Base-by-base conservation (phyloP, 768 basidiomycete genomes). In the Punctularia strigosozonata region DNA sequence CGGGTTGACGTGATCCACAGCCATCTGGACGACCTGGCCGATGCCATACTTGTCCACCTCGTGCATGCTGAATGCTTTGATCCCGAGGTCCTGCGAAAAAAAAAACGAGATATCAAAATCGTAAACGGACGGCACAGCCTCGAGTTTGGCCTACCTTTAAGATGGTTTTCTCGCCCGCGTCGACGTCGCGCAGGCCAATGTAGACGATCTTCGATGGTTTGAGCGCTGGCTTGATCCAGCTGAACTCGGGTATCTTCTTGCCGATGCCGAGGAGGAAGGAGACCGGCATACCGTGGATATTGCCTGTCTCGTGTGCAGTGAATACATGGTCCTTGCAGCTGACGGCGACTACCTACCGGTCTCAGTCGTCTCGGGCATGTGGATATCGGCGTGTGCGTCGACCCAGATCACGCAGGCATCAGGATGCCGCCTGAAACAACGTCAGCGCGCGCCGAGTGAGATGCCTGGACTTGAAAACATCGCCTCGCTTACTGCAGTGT, bases 201-300 rank as follows among this genome's bases (percentile, higher is more conserved):
- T 95, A 98, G n/a, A 92, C 92, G 35, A 98, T 60, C 23, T 82
- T 75, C 25, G 79, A 71, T 1, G 87, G 65, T 55, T 65, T 76
- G 25, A 98, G 68, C 19, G 63, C 52, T 25, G 77, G 77, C 55
- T 76, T 75, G 37, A 78, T 52, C 76, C 80, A 81, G 31, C 58
- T 50, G 51, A 71, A 77, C 42, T 66, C 61, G 42, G 64, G 52
- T 28, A 65, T 28, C 21, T 56, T 54, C 24, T 55, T 47, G 26
- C 59, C 62, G 24, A 67, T 46, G 56, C 72, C 57, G 59, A 87
- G 56, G 36, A 99, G 75, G 74, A 98, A 98, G 4, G 95, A 88
- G 31, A 98, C 74, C 17, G 95, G 95, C 82, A 95, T 97, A 44
- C 95, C 95, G 61, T 99, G 95, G 33, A 99, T 80, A 60, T 98